These are phyloP conservation scores for Cicer bijugum DNA, from an alignment of 306 rosid species.

Conservation along the genomic window DNA sequence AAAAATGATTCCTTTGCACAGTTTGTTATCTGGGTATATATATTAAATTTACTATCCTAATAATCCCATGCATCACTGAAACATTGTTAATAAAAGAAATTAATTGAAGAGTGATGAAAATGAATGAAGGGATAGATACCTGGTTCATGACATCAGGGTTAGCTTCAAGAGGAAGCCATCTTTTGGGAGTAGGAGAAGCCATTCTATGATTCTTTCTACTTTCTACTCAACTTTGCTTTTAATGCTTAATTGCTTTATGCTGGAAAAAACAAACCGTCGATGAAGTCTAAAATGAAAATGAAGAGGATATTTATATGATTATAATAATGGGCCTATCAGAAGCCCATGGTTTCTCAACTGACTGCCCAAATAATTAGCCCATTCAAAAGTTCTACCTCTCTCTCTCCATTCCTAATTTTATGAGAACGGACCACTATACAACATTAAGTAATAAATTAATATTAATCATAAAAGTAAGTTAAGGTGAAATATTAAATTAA, in stretches of 20 bases:
- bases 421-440: too few relatives aligned
- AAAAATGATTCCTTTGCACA: not conserved
- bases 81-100: not conserved
- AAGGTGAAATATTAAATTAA: too few relatives aligned
- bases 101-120: not conserved
- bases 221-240: not conserved
- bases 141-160: constrained; percentile 97
- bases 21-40: not conserved
- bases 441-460: too few relatives aligned
- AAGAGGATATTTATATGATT: not conserved
- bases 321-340: not conserved
- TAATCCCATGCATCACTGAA: not conserved
- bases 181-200: constrained; percentile 72
- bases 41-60: not conserved
- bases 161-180: constrained; percentile 99
- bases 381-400: too few relatives aligned
- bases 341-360: not conserved
- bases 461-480: too few relatives aligned
- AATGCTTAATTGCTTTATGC: not conserved
- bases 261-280: not conserved
- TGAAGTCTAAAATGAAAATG: not conserved
- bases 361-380: too few relatives aligned
- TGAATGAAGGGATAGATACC: constrained; percentile 47
- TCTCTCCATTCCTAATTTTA: too few relatives aligned
- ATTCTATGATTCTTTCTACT: constrained; percentile 40